Evolutionary conservation across 2,329 filamentous ascomycete species (phyloP), one percentile per base, ranked within the genome.

Genomic region (Colletotrichum sp.): DNA sequence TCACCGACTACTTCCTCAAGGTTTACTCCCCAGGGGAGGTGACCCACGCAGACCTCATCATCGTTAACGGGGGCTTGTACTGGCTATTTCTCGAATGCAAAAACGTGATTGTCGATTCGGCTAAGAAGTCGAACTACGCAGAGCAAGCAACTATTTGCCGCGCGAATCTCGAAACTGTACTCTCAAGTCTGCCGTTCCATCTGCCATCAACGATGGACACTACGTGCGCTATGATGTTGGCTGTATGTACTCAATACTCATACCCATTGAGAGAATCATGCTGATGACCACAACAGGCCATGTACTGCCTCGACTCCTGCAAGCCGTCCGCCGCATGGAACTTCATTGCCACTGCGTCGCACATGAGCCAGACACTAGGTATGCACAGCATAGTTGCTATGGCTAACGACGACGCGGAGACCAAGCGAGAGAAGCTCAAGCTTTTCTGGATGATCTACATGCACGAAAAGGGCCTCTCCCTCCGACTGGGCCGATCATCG

Each of bases 371-470:
- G 19, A 59, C 76, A 1, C 72, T 81, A 13, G 80, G 80, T 2
- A 67, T 80, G 9, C 78, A 82, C n/a, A 78, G 73, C 32, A 71
- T 73, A 12, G 32, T 74, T 5, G 67, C 79, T 2, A 73, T 78
- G 11, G n/a, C 71, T 5, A 57, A 69, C 1, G 71, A 73, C 15
- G 55, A 67, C 1, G 29, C 66, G 5, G 75, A 80, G 22, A 34
- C 52, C 6, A 78, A 66, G 12, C 27, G 15, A 8, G 61, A 69
- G 8, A 80, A 79, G 16, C 72, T 62, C 6, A 59, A 71, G 9
- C 68, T 82, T 1, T 83, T 83, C 55, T 82, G 81, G 82, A 70
- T 76, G 8, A 76, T 81, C 2, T 82, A 82, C 57, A 64, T 75
- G 7, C 71, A 74, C 2, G 82, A 83, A 19, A 82, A 82, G 61